Evolutionary conservation across 148 eudicot genomes (phyloP).

Genomic region (Tetragonia tetragonoides): DNA sequence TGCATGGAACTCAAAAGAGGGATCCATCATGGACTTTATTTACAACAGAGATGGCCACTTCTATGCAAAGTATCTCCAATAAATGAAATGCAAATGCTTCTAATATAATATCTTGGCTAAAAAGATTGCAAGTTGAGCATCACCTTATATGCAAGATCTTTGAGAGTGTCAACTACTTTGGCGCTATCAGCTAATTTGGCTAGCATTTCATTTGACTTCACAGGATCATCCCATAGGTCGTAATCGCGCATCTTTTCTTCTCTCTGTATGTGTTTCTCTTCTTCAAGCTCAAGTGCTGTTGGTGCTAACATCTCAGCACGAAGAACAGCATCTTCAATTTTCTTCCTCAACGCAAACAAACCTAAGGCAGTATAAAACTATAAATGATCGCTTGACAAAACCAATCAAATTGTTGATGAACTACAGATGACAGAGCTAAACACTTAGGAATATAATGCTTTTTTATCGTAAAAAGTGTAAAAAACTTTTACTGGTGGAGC

Average conservation of each 20-base stretch:
- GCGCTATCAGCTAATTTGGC: conserved; percentile 67
- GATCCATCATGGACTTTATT: not conserved
- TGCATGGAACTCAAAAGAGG: not conserved
- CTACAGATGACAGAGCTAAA: not conserved
- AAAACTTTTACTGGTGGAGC: no score
- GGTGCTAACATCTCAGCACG: conserved; percentile 74
- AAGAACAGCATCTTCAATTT: conserved; percentile 71
- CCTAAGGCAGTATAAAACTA: conserved; percentile 37
- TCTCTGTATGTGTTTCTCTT: conserved; percentile 48
- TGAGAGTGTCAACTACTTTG: conserved; percentile 71
- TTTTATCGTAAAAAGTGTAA: no score
- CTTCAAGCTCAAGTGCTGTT: conserved; percentile 69
- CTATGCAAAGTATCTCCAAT: not conserved
- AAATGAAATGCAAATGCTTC: not conserved
- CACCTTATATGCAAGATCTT: conserved; percentile 75
- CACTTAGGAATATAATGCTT: not conserved
- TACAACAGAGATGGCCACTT: no score
- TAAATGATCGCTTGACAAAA: not conserved
- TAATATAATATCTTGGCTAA: not conserved
- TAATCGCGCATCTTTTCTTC: conserved; percentile 57
- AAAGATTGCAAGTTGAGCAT: conserved; percentile 19
- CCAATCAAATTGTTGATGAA: not conserved
- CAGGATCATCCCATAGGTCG: conserved; percentile 75
- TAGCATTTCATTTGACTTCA: conserved; percentile 64
- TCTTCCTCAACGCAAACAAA: conserved; percentile 70